Conservation (phyloP, 768 basidiomycete genomes). For the Amylocystis lapponica region DNA sequence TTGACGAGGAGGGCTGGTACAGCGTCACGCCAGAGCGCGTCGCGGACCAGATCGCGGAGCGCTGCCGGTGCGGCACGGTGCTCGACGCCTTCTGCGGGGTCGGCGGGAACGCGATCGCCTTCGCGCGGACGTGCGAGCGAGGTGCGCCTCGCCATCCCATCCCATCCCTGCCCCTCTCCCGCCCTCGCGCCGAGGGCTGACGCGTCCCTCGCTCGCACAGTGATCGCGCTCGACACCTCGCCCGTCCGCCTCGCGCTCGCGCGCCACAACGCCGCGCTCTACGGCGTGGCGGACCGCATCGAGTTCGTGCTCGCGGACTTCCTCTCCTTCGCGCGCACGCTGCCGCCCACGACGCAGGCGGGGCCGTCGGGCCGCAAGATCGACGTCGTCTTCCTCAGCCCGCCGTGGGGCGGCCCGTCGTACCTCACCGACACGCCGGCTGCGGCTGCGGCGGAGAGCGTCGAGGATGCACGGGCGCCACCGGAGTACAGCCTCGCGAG, state of each 20-base stretch:
- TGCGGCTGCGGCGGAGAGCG: background rate
- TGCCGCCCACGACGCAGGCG: conserved; percentile 3
- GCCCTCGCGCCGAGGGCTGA: too few species aligned
- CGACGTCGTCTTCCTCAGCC: conserved; percentile 89
- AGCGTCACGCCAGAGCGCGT: conserved; percentile 92
- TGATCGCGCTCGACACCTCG: conserved; percentile 90
- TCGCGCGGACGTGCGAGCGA: conserved; percentile 91
- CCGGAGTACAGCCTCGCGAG: conserved; percentile 63
- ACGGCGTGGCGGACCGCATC: conserved; percentile 92
- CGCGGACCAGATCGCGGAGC: conserved; percentile 89
- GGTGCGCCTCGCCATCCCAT: conserved; percentile 44
- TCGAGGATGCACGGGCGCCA: conserved; percentile 22
- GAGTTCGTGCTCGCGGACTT: conserved; percentile 91
- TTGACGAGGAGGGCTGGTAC: conserved; percentile 98
- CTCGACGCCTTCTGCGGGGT: conserved; percentile 97
- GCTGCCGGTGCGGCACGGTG: conserved; percentile 80
- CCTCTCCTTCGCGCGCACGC: conserved; percentile 64
- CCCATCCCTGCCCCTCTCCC: conserved; percentile 1
- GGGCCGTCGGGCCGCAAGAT: conserved; percentile 48
- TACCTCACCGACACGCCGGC: conserved; percentile 41
- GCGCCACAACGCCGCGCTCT: conserved; percentile 87
- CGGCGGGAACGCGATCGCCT: conserved; percentile 95
- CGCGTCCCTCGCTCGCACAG: conserved; percentile 34
- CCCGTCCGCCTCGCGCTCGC: conserved; percentile 84
- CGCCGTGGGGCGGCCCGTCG: conserved; percentile 91